These are phyloP conservation scores for Trichosanthes cucumerina DNA, from an alignment of 306 rosid genomes.

Conservation along the genomic window DNA sequence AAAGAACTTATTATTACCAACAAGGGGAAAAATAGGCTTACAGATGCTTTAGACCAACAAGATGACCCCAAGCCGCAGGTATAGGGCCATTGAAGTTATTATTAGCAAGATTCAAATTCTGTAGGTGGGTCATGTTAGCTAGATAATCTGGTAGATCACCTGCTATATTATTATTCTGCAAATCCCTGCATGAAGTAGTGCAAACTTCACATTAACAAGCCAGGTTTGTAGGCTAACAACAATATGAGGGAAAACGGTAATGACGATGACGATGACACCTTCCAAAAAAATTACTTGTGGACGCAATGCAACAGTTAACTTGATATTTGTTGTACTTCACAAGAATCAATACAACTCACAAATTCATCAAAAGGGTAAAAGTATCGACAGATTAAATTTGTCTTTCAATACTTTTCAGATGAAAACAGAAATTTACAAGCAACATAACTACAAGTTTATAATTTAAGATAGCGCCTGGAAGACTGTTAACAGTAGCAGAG, in stretches of 20 bases:
- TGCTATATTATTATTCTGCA: slow-evolving; percentile 56
- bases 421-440: not conserved
- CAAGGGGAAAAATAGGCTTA: slow-evolving; percentile 38
- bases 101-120: slow-evolving; percentile 66
- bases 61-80: slow-evolving; percentile 58
- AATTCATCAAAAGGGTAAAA: not conserved
- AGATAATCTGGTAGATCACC: slow-evolving; percentile 72
- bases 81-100: slow-evolving; percentile 57
- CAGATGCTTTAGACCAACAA: slow-evolving; percentile 62
- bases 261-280: not conserved
- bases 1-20: not conserved
- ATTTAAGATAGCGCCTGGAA: not conserved
- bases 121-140: slow-evolving; percentile 52
- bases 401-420: not conserved
- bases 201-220: not conserved
- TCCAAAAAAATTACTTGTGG: not conserved
- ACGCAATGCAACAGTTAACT: not conserved
- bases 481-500: not conserved
- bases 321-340: not conserved
- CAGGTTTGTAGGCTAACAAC: not conserved
- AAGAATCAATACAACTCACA: not conserved
- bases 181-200: slow-evolving; percentile 45
- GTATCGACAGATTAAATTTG: not conserved
- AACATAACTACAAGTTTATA: not conserved
- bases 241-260: not conserved